A percentile compares a stretch with the other conserved stretches of the same genome.
phyloP scores from a whole-genome alignment of 176 grass and related monocot species.

The Hsuehochloa calcarea region DNA sequence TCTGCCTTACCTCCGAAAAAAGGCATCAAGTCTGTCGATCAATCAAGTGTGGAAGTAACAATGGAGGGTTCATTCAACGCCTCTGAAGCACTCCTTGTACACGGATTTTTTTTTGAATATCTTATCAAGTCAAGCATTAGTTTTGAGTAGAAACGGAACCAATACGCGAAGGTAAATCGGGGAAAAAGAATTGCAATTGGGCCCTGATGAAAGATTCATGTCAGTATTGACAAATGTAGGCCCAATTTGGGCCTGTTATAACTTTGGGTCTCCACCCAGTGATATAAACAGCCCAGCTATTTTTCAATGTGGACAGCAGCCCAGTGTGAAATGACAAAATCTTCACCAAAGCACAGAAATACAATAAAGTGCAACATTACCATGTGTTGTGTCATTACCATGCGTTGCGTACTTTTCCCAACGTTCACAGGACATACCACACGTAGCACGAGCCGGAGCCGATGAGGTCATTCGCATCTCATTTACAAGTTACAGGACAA shows the following conservation, averaged over 20 bases:
- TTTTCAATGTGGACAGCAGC: background rate
- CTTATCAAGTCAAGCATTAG: no score
- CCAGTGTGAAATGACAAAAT: background rate
- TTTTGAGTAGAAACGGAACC: no score
- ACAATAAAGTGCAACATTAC: background rate
- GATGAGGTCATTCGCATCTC: background rate
- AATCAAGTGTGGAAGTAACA: background rate
- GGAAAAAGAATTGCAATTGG: background rate
- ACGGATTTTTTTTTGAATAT: background rate
- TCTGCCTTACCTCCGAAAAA: background rate
- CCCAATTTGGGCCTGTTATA: background rate
- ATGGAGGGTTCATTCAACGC: background rate
- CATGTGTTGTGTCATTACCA: background rate
- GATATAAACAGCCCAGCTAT: background rate
- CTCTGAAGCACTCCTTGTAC: background rate
- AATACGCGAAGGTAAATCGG: no score
- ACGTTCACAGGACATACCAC: background rate
- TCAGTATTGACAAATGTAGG: background rate
- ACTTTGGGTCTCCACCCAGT: background rate
- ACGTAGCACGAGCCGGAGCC: background rate
- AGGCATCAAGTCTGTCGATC: background rate
- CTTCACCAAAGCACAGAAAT: conserved; percentile 3
- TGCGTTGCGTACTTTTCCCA: background rate
- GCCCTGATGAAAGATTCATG: background rate
- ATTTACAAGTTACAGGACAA: background rate